Evolutionary conservation across 192 early-diverging fungal species (phyloP).

Genomic region (Jimgerdemannia lactiflua): DNA sequence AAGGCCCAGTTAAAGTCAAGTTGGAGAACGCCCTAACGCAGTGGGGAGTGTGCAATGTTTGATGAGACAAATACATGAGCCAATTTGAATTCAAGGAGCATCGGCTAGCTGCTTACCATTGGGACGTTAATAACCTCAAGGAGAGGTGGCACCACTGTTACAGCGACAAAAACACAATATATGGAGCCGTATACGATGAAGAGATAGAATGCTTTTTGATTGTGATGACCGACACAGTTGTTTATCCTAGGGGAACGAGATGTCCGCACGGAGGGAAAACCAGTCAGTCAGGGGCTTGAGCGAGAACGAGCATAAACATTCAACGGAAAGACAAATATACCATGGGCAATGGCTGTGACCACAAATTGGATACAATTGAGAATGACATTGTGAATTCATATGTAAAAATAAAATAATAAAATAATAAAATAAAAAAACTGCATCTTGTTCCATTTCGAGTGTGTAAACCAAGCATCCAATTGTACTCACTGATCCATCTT

Average conservation of each 20-base stretch:
- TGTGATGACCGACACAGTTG: constrained; percentile 32
- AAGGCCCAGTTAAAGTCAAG: constrained; percentile 38
- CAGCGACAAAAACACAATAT: constrained; percentile 29
- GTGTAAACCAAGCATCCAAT: too few relatives aligned
- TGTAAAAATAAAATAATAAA: too few relatives aligned
- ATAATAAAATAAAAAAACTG: too few relatives aligned
- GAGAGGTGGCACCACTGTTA: constrained; percentile 33
- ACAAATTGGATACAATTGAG: neutral
- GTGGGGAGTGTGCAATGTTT: neutral
- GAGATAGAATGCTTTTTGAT: constrained; percentile 46
- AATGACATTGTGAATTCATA: neutral
- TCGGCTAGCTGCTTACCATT: constrained; percentile 7
- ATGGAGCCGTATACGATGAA: constrained; percentile 43
- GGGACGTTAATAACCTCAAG: constrained; percentile 18
- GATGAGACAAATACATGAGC: neutral
- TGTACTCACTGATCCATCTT: constrained; percentile 39
- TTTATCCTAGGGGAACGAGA: constrained; percentile 16
- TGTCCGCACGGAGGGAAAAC: neutral
- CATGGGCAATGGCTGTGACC: constrained; percentile 33
- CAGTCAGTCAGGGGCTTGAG: neutral
- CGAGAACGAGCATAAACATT: neutral
- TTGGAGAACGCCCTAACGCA: constrained; percentile 19
- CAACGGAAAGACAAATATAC: neutral
- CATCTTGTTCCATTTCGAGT: too few relatives aligned
- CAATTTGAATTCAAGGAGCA: neutral